Base-by-base conservation (phyloP, 352 stramenopile species). In the Globisporangium ultimum region DNA sequence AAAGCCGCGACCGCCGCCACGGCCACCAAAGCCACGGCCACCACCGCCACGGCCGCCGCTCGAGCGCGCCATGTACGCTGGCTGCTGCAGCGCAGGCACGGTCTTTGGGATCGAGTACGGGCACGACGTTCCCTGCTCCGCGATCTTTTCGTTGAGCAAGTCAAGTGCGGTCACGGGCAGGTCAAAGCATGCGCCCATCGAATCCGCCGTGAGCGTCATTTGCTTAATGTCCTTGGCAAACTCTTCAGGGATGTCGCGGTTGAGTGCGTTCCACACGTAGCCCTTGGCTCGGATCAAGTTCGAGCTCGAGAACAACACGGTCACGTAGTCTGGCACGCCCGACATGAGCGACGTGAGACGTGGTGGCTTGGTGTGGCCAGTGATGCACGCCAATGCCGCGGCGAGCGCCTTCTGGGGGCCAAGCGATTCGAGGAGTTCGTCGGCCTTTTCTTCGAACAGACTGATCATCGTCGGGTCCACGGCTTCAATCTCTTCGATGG, bases 201-300 rank as follows among this genome's bases (percentile, higher is more conserved):
- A 70, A 68, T 98, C 91, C 36, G 87, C 88, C 12, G 84, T 92
- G 32, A 98, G 66, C 53, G 87, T 93, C 73, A 98, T 76, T 69
- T 95, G 91, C 68, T 95, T 94, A 46, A 98, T 84, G 48, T 91
- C 72, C 15, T 86, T 84, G 17, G 87, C 72, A 21, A 86, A 67
- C 41, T 91, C 76, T 53, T 91, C 74, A 15, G 74, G 66, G 50
- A 98, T 84, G 53, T 94, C 82, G 47, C 89, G 85, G 66, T 95
- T 87, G 38, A 98, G 56, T 18, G 88, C 89, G 55, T 90, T 96
- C 91, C 91, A 98, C 11, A 97, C 91, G 70, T 97, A 97, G 47
- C 88, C 84, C 69, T 95, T 93, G 45, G 84, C 85, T 6, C 80
- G 78, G 54, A 98, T 96, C 24, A 72, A 59, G 63, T 91, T 95